A percentile compares a stretch with the other conserved stretches of the same genome.
These are phyloP conservation scores for Acacia crassicarpa DNA, from an alignment of 306 rosid genomes.

Conservation along the genomic window DNA sequence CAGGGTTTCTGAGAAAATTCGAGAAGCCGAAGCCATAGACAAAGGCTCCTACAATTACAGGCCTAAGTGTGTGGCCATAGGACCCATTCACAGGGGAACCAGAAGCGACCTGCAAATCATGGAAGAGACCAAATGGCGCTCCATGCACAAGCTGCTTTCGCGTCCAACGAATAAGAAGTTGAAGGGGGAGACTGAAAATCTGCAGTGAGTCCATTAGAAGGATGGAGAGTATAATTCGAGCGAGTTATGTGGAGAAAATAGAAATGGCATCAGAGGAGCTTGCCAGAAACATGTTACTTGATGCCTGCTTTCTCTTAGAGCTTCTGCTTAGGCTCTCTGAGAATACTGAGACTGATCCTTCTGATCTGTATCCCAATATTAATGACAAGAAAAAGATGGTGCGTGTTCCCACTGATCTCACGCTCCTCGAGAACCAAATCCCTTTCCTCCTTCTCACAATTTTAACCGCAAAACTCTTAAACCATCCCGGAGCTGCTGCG, in stretches of 20 bases:
- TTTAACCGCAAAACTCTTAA: no score
- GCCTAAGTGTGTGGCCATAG: background rate
- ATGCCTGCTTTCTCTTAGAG: background rate
- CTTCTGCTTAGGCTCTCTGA: background rate
- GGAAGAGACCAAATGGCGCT: constrained; percentile 43
- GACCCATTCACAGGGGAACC: constrained; percentile 34
- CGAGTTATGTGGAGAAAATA: no score
- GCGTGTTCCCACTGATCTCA: background rate
- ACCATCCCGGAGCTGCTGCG: accelerated
- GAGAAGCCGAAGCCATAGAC: no score
- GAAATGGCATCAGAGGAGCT: background rate
- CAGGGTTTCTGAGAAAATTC: no score
- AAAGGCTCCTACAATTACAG: background rate
- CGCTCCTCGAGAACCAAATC: background rate
- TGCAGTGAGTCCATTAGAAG: no score
- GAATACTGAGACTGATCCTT: background rate
- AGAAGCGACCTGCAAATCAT: constrained; percentile 6
- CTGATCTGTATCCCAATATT: no score
- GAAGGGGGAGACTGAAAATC: accelerated
- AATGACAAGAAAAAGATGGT: no score
- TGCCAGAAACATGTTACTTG: no score
- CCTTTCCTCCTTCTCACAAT: background rate
- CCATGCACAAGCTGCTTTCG: background rate
- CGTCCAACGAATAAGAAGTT: no score
- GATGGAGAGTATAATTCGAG: no score